These are phyloP conservation scores for Fusarium odoratissimum DNA, from an alignment of 2,329 filamentous ascomycete species.

Conservation along the genomic window DNA sequence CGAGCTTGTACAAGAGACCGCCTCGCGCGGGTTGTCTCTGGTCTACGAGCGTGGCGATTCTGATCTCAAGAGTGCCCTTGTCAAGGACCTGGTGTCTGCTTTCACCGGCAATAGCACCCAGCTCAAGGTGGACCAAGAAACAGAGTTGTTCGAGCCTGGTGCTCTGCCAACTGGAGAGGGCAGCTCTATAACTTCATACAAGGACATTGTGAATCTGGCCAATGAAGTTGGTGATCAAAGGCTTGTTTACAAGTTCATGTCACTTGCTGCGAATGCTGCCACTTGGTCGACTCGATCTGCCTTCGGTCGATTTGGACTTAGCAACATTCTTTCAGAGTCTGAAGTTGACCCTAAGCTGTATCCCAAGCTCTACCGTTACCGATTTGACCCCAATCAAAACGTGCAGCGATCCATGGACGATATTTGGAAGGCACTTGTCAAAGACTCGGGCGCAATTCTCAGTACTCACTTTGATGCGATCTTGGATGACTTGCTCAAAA, in stretches of 20 bases:
- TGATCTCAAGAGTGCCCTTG: slow-evolving; percentile 81
- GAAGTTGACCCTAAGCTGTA: slow-evolving; percentile 92
- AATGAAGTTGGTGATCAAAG: slow-evolving; percentile 96
- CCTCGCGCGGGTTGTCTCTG: slow-evolving; percentile 88
- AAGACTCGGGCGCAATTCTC: slow-evolving; percentile 81
- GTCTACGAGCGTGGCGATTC: slow-evolving; percentile 94
- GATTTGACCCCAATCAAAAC: slow-evolving; percentile 94
- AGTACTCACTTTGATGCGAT: slow-evolving; percentile 89
- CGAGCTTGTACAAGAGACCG: slow-evolving; percentile 94
- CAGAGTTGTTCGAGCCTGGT: slow-evolving; percentile 92
- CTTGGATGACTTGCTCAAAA: slow-evolving; percentile 86
- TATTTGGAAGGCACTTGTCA: slow-evolving; percentile 97
- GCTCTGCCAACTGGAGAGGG: slow-evolving; percentile 91
- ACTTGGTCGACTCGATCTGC: slow-evolving; percentile 98
- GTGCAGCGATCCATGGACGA: slow-evolving; percentile 97
- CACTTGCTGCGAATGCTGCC: slow-evolving; percentile 91
- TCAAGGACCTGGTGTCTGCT: slow-evolving; percentile 86
- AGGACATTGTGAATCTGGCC: slow-evolving; percentile 95
- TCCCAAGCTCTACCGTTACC: slow-evolving; percentile 92
- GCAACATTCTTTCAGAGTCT: slow-evolving; percentile 90
- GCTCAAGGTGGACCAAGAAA: slow-evolving; percentile 89
- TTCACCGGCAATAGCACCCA: slow-evolving; percentile 83
- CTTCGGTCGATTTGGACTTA: slow-evolving; percentile 93
- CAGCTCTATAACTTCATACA: slow-evolving; percentile 92
- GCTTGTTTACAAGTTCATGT: slow-evolving; percentile 99